These are phyloP conservation scores for Chytriomyces confervae DNA, from an alignment of 192 early-diverging fungal genomes.

Conservation along the genomic window DNA sequence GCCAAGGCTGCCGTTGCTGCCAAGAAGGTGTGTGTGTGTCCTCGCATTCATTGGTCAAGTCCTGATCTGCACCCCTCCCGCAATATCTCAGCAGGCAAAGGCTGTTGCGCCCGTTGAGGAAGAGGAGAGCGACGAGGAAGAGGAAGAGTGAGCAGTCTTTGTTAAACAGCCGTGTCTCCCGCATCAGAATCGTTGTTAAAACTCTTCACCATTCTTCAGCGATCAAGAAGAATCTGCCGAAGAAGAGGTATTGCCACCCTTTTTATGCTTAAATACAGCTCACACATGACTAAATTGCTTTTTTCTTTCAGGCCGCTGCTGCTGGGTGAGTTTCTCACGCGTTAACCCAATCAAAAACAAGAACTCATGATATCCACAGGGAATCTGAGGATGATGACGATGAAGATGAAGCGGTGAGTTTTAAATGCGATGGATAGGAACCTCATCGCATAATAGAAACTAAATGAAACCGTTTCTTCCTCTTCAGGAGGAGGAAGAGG, in stretches of 20 bases:
- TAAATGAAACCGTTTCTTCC: too few species aligned
- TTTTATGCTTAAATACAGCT: too few species aligned
- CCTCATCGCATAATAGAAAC: background rate
- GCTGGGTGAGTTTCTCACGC: too few species aligned
- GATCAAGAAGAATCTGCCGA: constrained; percentile 17
- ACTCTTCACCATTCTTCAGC: background rate
- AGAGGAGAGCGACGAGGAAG: constrained; percentile 6
- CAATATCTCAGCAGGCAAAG: too few species aligned
- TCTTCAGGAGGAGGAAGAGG: background rate
- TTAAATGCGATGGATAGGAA: background rate
- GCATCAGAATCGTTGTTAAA: background rate
- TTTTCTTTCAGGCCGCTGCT: too few species aligned
- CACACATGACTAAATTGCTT: background rate
- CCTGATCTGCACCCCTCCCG: too few species aligned
- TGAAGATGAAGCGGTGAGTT: constrained; percentile 4
- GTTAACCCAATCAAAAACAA: background rate
- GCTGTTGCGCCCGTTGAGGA: background rate
- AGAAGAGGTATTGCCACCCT: background rate
- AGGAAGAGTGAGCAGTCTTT: background rate
- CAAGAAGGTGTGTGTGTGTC: constrained; percentile 9
- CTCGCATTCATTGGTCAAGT: too few species aligned
- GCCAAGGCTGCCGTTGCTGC: constrained; percentile 11
- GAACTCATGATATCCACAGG: background rate
- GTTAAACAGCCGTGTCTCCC: background rate
- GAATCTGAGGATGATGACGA: constrained; percentile 7